These are phyloP conservation scores for Geranium brycei DNA, from an alignment of 345 rosid species.

Conservation along the genomic window DNA sequence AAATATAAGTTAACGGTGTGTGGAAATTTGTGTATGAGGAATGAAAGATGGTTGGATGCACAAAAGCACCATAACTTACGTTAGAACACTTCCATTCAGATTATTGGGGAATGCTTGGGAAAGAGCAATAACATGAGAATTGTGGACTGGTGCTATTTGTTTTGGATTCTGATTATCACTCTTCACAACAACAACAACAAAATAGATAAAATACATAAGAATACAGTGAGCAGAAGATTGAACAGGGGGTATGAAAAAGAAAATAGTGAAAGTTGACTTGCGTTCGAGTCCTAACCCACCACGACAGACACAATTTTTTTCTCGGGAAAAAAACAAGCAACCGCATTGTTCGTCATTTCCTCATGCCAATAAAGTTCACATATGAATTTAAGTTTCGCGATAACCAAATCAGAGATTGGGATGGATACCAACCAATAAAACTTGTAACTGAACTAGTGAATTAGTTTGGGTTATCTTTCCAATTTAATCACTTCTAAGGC, in stretches of 20 bases:
- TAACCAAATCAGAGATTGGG: neutral
- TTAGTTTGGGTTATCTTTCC: neutral
- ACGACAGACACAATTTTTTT: no score
- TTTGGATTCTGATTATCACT: slow-evolving; percentile 59
- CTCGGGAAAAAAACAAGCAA: no score
- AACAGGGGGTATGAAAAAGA: neutral
- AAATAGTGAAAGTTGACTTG: neutral
- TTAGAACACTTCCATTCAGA: slow-evolving; percentile 51
- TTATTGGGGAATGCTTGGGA: slow-evolving; percentile 81
- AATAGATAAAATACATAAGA: slow-evolving; percentile 9
- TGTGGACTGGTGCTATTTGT: slow-evolving; percentile 58
- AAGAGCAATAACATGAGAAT: slow-evolving; percentile 68
- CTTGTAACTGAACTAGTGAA: no score
- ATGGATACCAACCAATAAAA: neutral
- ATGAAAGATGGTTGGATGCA: neutral
- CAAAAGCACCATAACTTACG: slow-evolving; percentile 42
- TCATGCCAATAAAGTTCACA: neutral
- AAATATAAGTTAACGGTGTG: neutral
- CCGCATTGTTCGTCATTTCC: neutral
- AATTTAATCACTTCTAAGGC: no score
- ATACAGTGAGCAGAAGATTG: neutral
- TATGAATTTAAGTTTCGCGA: neutral
- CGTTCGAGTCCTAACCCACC: no score
- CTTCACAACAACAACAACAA: slow-evolving; percentile 28
- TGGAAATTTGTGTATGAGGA: neutral